These are phyloP conservation scores for Scutellaria barbata DNA, from an alignment of 257 asterid species.

Conservation along the genomic window DNA sequence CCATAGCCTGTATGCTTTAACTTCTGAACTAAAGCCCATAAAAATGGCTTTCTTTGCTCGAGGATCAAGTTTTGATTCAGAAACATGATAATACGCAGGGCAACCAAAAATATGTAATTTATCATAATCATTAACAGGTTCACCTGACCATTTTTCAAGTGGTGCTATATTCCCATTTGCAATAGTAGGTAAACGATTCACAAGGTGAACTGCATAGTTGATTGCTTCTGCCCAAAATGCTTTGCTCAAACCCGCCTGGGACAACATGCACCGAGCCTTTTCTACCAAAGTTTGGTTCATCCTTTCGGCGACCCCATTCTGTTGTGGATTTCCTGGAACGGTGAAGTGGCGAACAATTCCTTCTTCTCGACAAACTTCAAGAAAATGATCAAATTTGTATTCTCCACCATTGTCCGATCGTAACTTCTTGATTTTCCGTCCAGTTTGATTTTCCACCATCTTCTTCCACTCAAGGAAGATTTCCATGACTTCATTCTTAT, in stretches of 20 bases:
- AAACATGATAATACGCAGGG: background rate
- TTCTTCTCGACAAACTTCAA: no score
- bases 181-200: background rate
- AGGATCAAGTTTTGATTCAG: no score
- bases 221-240: background rate
- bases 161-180: background rate
- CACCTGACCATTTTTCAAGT: background rate
- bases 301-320: conserved; percentile 3
- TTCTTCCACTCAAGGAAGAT: conserved; percentile 24
- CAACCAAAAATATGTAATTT: conserved; percentile 1
- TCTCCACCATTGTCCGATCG: no score
- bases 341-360: no score
- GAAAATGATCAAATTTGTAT: no score
- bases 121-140: conserved; percentile 2
- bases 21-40: background rate
- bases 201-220: background rate
- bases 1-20: background rate
- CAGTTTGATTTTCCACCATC: no score
- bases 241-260: conserved; percentile 2
- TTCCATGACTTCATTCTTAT: conserved; percentile 13
- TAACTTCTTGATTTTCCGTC: no score
- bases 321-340: no score
- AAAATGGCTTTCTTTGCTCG: no score
- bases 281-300: conserved; percentile 2
- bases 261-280: conserved; percentile 8